Base-by-base conservation (phyloP, 1,284 basidiomycete species). In the Ganoderma meredithae region DNA sequence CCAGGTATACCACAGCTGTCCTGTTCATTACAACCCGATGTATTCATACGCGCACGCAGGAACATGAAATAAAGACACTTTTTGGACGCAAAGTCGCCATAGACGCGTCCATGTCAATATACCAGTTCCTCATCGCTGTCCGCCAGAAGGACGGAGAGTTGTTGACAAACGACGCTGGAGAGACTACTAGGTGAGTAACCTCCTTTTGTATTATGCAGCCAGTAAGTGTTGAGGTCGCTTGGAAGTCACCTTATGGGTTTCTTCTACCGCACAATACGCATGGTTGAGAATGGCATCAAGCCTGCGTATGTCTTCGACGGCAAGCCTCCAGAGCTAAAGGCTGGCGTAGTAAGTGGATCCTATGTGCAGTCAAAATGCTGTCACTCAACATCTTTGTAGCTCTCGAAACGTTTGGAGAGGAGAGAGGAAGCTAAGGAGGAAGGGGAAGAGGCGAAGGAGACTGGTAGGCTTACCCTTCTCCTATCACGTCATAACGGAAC, bases 251-350 rank as follows among this genome's bases (percentile, higher is more conserved):
- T 99, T 19, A 98, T 99, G 94, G 97, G 97, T 0, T 95, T 99
- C 82, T 99, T 99, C 83, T 99, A 99, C 78, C 90, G 97, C 40
- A 98, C 96, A 0, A 95, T 98, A 69, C 89, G 98, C 27, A 99
- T 99, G 83, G 95, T 98, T n/a, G 98, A 99, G 81, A 96, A 98
- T 74, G 98, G 98, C 5, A 96, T 99, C 78, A 99, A 99, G 79
- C 97, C 97, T 0, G 94, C 93, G 60, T 99, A 99, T 80, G 95
- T 99, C 27, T 99, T 99, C 75, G 98, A 99, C 81, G 98, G 98
- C 10, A 98, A 97, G 79, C 98, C 97, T 1, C 97, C 97, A 60
- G 96, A 99, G 71, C 83, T 99, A 80, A 99, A 99, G 82, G 91
- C 95, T 67, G 95, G 95, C 64, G 96, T 99, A 74, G 96, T 98